These are phyloP conservation scores for Pyricularia sp. DNA, from an alignment of 2,329 filamentous ascomycete genomes.

Conservation along the genomic window DNA sequence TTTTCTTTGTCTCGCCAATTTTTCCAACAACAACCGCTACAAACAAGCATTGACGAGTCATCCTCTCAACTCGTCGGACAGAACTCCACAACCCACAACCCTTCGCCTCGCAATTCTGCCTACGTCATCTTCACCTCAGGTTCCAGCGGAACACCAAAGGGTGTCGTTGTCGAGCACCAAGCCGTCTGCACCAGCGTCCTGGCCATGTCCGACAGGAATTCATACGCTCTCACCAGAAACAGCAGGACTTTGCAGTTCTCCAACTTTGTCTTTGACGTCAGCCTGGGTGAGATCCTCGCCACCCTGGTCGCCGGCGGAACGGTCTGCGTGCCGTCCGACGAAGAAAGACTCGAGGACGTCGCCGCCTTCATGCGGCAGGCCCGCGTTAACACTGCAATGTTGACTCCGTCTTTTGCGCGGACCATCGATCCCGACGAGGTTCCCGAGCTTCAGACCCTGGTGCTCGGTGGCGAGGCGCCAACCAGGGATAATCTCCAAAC, in stretches of 20 bases:
- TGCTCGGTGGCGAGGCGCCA: slow-evolving; percentile 19
- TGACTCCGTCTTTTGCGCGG: slow-evolving; percentile 1
- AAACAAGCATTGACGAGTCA: too few species aligned
- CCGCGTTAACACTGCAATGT: background rate
- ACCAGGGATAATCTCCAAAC: background rate
- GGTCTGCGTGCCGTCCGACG: background rate
- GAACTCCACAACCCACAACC: background rate
- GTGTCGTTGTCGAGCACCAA: slow-evolving; percentile 14
- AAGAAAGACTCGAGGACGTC: background rate
- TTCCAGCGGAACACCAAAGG: slow-evolving; percentile 50
- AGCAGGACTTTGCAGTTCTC: background rate
- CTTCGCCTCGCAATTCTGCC: background rate
- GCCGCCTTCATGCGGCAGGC: background rate
- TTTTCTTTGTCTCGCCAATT: background rate
- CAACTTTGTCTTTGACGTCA: slow-evolving; percentile 1
- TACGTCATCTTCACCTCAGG: slow-evolving; percentile 48
- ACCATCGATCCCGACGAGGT: background rate
- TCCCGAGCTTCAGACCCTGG: slow-evolving; percentile 15
- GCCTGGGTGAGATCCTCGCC: slow-evolving; percentile 22
- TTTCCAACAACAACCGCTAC: background rate
- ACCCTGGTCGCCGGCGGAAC: slow-evolving; percentile 24
- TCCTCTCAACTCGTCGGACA: too few species aligned
- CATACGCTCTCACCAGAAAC: background rate
- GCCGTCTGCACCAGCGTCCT: background rate
- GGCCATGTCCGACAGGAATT: slow-evolving; percentile 20